A percentile compares a stretch with the other conserved stretches of the same genome.
These are phyloP conservation scores for Piper longum DNA, from an alignment of 164 flowering plant genomes.

Conservation along the genomic window DNA sequence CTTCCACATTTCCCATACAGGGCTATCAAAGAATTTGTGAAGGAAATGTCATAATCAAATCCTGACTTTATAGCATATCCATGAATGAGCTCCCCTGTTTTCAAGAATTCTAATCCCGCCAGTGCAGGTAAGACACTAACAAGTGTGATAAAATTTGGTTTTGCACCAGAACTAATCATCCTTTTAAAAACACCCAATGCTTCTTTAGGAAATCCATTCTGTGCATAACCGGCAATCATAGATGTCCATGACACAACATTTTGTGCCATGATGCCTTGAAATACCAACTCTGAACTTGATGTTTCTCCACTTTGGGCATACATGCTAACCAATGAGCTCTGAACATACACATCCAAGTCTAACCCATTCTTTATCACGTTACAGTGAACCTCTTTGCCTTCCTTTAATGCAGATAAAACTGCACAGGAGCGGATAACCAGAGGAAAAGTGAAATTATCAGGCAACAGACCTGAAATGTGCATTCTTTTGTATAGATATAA, in stretches of 20 bases:
- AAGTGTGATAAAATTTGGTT: conserved; percentile 22
- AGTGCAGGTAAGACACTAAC: conserved; percentile 26
- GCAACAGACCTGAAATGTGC: conserved; percentile 18
- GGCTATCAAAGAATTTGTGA: conserved; percentile 19
- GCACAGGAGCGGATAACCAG: conserved; percentile 23
- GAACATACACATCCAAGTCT: conserved; percentile 17
- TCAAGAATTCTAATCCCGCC: conserved; percentile 10
- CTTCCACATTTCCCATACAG: conserved; percentile 22
- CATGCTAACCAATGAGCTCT: conserved; percentile 20
- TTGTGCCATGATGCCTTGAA: conserved; percentile 15
- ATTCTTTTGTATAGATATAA: conserved; percentile 13
- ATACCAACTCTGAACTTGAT: conserved; percentile 15
- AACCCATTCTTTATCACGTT: conserved; percentile 18
- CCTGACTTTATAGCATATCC: conserved; percentile 22
- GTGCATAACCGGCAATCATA: conserved; percentile 23
- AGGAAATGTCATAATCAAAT: conserved; percentile 12
- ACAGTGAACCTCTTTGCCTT: conserved; percentile 21
- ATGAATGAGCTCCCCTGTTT: conserved; percentile 22
- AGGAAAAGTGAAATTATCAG: conserved; percentile 24
- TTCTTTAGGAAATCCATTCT: conserved; percentile 13
- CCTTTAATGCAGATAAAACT: conserved; percentile 13
- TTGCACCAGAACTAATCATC: conserved; percentile 17
- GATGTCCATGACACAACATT: conserved; percentile 27
- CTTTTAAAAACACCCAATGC: conserved; percentile 14
- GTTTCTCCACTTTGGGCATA: conserved; percentile 20